These are phyloP conservation scores for Fusarium sp. DNA, from an alignment of 2,329 filamentous ascomycete genomes.

Conservation along the genomic window DNA sequence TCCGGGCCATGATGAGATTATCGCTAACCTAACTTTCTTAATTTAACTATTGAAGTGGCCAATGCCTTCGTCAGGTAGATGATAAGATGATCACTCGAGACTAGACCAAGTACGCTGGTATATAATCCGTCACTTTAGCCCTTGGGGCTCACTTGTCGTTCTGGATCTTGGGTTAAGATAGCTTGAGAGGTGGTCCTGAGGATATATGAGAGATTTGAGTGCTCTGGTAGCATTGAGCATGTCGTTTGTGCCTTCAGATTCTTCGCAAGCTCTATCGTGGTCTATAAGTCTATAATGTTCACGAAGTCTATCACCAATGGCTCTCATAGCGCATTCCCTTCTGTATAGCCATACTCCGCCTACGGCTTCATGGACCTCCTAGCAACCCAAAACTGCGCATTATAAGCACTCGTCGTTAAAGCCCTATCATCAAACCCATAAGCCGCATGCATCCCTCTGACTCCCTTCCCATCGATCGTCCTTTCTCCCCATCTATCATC, in stretches of 20 bases:
- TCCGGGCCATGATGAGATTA: no score
- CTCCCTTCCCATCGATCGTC: constrained; percentile 56
- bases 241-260: neutral
- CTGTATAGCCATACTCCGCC: rapidly evolving
- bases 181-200: no score
- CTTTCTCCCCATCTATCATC: constrained; percentile 55
- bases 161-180: no score
- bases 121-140: no score
- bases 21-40: no score
- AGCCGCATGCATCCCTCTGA: constrained; percentile 60
- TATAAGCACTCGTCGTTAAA: constrained; percentile 64
- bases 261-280: neutral
- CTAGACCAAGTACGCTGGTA: no score
- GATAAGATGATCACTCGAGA: neutral
- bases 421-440: constrained; percentile 65
- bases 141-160: no score
- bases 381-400: constrained; percentile 67
- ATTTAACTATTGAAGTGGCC: no score
- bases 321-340: neutral
- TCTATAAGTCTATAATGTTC: neutral
- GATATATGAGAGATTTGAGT: no score
- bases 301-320: neutral
- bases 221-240: no score
- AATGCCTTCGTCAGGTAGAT: no score
- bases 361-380: constrained; percentile 31